A percentile compares a stretch with the other conserved stretches of the same genome.
Evolutionary conservation across 352 stramenopile species (phyloP).

Genomic region (Discostella stelligera): DNA sequence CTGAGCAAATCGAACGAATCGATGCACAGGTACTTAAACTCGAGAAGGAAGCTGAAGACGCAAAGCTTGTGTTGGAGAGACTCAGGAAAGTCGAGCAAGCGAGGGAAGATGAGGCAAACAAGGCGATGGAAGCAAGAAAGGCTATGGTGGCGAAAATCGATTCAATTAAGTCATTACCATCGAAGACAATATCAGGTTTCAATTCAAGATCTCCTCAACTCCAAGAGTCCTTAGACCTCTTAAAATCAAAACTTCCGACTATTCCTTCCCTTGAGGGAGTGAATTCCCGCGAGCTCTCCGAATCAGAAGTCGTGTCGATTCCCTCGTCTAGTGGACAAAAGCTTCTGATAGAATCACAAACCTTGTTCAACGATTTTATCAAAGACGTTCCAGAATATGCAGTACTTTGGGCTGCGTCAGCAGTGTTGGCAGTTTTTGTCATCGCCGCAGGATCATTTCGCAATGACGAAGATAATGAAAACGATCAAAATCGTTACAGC

Average conservation of each 20-base stretch:
- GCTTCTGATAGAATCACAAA: neutral
- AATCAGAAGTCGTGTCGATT: neutral
- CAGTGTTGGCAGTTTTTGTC: neutral
- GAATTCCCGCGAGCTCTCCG: neutral
- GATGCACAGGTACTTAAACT: conserved; percentile 23
- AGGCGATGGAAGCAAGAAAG: conserved; percentile 13
- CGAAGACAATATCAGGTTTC: conserved; percentile 3
- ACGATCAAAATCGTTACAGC: neutral
- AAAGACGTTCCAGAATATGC: conserved; percentile 9
- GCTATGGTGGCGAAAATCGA: conserved; percentile 7
- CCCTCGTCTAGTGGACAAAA: neutral
- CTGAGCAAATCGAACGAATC: conserved; percentile 8
- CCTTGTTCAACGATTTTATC: neutral
- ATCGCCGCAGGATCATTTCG: neutral
- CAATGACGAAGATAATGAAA: neutral
- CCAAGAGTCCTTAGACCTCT: neutral
- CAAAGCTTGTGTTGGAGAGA: neutral
- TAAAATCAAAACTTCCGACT: neutral
- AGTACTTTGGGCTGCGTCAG: neutral
- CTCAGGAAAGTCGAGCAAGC: conserved; percentile 5
- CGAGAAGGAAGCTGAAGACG: conserved; percentile 5
- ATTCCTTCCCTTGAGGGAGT: conserved; percentile 7
- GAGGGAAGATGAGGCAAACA: conserved; percentile 11
- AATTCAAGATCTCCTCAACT: conserved; percentile 3
- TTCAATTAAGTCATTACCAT: conserved; percentile 9